These are phyloP conservation scores for Geotrichum phurueaensis DNA, from an alignment of 1,139 yeast species.

Conservation along the genomic window DNA sequence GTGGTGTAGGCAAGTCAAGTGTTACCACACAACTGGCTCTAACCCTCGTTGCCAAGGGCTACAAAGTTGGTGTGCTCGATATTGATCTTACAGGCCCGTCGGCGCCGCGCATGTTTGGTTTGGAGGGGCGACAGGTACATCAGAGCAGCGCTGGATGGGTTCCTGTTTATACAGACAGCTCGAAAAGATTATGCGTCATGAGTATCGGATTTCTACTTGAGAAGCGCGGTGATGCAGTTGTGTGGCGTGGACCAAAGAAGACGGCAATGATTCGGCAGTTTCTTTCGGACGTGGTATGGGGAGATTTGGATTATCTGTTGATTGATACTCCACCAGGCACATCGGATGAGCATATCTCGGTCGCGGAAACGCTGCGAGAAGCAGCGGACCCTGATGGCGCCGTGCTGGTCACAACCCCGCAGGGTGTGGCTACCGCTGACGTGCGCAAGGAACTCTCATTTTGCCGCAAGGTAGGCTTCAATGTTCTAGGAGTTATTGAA, in stretches of 20 bases:
- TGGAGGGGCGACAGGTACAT: conserved; percentile 70
- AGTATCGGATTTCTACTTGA: conserved; percentile 85
- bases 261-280: conserved; percentile 97
- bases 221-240: conserved; percentile 82
- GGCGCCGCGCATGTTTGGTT: conserved; percentile 91
- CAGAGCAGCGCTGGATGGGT: conserved; percentile 88
- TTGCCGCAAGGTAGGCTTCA: conserved; percentile 78
- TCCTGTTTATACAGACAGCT: conserved; percentile 56
- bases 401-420: conserved; percentile 93
- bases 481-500: conserved; percentile 80
- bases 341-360: conserved; percentile 94
- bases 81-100: conserved; percentile 97
- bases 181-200: conserved; percentile 49
- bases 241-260: conserved; percentile 98
- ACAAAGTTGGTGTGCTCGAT: conserved; percentile 84
- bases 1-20: conserved; percentile 97
- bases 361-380: conserved; percentile 79
- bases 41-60: conserved; percentile 62
- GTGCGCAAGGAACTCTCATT: conserved; percentile 91
- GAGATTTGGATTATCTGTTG: conserved; percentile 66
- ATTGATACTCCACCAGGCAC: conserved; percentile 99
- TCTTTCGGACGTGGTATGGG: conserved; percentile 88
- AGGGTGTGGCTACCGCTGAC: conserved; percentile 85
- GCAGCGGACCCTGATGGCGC: conserved; percentile 85
- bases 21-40: conserved; percentile 91